phyloP scores from a whole-genome alignment of 2,329 filamentous ascomycete species.

The Mariannaea elegans region DNA sequence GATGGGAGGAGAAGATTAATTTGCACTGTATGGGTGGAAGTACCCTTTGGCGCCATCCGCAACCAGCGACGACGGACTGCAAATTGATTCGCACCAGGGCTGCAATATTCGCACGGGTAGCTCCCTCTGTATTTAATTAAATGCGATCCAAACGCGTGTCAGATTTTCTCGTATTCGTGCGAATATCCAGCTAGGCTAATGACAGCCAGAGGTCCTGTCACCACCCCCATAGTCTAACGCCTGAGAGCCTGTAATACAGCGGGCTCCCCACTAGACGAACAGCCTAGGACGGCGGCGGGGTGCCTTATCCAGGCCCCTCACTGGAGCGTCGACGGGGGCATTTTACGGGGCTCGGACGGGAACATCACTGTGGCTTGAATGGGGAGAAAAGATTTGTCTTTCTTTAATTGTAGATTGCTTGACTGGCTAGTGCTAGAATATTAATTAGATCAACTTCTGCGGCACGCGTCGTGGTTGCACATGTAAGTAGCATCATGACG shows the following conservation, averaged over 20 bases:
- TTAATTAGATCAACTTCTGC: too few species aligned
- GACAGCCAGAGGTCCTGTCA: too few species aligned
- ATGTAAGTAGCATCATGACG: background rate
- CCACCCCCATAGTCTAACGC: conserved; percentile 10
- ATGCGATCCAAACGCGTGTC: background rate
- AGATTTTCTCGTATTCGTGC: background rate
- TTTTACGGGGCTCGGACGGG: background rate
- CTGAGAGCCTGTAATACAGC: conserved; percentile 18
- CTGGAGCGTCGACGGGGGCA: conserved; percentile 16
- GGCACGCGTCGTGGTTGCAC: background rate
- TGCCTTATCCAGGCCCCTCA: conserved; percentile 11
- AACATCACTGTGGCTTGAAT: background rate
- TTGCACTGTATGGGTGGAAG: conserved; percentile 33
- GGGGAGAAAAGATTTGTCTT: background rate
- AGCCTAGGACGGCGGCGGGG: conserved; percentile 11
- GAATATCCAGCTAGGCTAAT: background rate
- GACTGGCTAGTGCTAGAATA: background rate
- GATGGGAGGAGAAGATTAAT: conserved; percentile 12
- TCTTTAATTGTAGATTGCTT: background rate
- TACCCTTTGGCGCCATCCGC: conserved; percentile 11
- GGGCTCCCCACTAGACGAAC: conserved; percentile 12
- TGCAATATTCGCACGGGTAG: background rate
- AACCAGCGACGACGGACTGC: conserved; percentile 2
- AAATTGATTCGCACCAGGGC: conserved; percentile 2
- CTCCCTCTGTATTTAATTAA: background rate